Evolutionary conservation across 2,329 filamentous ascomycete species (phyloP).

Genomic region (Ceratocystiopsis minuta): DNA sequence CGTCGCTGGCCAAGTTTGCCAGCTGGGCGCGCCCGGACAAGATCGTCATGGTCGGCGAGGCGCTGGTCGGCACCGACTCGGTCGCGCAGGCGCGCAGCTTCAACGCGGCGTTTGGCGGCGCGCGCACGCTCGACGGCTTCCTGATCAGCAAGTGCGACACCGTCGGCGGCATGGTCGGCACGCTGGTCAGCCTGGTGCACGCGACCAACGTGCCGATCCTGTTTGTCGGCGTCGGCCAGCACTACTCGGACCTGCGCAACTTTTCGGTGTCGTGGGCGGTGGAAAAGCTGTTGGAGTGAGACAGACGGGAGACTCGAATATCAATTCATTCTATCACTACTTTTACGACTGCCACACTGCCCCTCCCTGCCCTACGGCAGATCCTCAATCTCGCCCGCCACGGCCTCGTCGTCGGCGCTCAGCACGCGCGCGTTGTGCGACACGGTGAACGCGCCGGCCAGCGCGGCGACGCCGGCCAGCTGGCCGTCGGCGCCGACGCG

Average conservation of each 20-base stretch:
- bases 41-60: constrained; percentile 86
- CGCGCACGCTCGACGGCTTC: constrained; percentile 75
- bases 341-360: too few species aligned
- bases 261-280: constrained; percentile 55
- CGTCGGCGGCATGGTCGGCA: constrained; percentile 96
- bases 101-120: constrained; percentile 74
- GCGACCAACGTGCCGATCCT: constrained; percentile 91
- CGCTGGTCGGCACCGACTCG: constrained; percentile 84
- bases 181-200: constrained; percentile 90
- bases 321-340: too few species aligned
- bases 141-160: constrained; percentile 98
- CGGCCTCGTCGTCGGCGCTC: too few species aligned
- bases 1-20: constrained; percentile 88
- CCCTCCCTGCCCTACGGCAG: too few species aligned
- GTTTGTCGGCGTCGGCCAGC: constrained; percentile 63
- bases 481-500: too few species aligned
- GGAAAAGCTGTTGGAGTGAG: constrained; percentile 45
- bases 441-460: too few species aligned
- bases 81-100: constrained; percentile 95
- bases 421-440: too few species aligned
- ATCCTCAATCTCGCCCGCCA: too few species aligned
- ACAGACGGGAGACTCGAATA: too few species aligned
- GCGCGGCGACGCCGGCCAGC: too few species aligned
- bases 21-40: constrained; percentile 94
- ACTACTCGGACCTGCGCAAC: constrained; percentile 50